phyloP scores from a whole-genome alignment of 805 yeast species.

The Wickerhamiella sergipiensis region DNA sequence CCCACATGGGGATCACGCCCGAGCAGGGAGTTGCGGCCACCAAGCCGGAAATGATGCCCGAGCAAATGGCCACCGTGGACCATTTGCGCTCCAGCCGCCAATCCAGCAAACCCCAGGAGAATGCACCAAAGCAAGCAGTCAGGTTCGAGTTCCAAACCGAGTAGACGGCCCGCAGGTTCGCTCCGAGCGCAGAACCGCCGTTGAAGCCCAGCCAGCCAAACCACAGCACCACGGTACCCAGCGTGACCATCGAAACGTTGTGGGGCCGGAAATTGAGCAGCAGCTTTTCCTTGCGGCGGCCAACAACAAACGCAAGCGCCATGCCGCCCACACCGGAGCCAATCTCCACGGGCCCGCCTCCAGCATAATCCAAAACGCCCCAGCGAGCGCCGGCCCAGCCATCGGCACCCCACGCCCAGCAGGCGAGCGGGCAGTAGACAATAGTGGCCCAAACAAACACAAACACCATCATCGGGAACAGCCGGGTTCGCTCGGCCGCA shows the following conservation, averaged over 20 bases:
- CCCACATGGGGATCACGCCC: constrained; percentile 85
- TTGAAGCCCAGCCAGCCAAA: constrained; percentile 96
- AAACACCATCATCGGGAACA: constrained; percentile 72
- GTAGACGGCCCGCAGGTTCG: constrained; percentile 70
- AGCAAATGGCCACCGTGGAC: constrained; percentile 90
- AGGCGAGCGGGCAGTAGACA: constrained; percentile 89
- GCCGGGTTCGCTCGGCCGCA: constrained; percentile 82
- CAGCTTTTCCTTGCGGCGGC: constrained; percentile 59
- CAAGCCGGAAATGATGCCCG: constrained; percentile 88
- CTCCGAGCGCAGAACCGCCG: constrained; percentile 76
- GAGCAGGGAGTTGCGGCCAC: constrained; percentile 96
- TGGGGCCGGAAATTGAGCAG: constrained; percentile 89
- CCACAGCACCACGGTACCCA: constrained; percentile 81
- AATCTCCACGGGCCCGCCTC: constrained; percentile 96
- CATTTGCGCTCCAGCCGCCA: constrained; percentile 78
- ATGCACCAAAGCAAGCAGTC: constrained; percentile 80
- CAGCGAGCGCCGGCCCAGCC: constrained; percentile 85
- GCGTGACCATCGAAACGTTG: constrained; percentile 77
- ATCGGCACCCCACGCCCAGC: constrained; percentile 85
- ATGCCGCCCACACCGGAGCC: constrained; percentile 84
- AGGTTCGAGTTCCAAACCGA: constrained; percentile 87
- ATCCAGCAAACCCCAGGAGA: constrained; percentile 86
- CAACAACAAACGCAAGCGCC: constrained; percentile 37
- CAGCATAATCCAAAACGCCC: constrained; percentile 93
- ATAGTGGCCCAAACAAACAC: constrained; percentile 79